Evolutionary conservation across 2,329 filamentous ascomycete genomes (phyloP).

Genomic region (Purpureocillium takamizusanense): DNA sequence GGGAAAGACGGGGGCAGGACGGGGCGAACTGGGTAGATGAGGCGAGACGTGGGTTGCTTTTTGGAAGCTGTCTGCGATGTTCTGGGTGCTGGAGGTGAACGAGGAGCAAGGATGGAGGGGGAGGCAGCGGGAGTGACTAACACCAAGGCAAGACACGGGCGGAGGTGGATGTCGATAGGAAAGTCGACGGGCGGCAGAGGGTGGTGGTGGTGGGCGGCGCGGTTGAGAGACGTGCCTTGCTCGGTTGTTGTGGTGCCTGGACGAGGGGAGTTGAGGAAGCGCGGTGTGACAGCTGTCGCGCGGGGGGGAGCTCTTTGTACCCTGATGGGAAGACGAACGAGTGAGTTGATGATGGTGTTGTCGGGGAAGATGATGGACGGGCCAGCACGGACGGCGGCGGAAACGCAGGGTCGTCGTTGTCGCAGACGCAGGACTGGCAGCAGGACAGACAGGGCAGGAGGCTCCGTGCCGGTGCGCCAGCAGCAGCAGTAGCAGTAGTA

Average conservation of each 20-base stretch:
- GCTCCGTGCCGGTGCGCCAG: too few relatives aligned
- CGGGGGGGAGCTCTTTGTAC: not conserved
- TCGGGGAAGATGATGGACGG: not conserved
- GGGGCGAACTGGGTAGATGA: conserved; percentile 1
- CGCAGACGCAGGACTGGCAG: too few relatives aligned
- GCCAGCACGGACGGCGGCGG: too few relatives aligned
- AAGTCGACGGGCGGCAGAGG: not conserved
- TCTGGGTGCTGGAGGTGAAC: not conserved
- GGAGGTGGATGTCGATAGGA: not conserved
- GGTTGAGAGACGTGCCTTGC: too few relatives aligned
- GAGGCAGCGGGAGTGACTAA: conserved; percentile 5
- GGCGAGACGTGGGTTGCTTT: not conserved
- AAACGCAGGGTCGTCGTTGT: too few relatives aligned
- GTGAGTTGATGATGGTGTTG: too few relatives aligned
- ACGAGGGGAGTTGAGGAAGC: too few relatives aligned
- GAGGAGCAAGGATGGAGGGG: not conserved
- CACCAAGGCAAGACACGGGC: not conserved
- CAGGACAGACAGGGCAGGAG: too few relatives aligned
- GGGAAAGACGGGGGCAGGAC: not conserved
- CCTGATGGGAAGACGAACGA: conserved; percentile 1
- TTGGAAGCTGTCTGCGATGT: conserved; percentile 4
- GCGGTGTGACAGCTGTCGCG: too few relatives aligned
- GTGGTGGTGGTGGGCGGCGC: too few relatives aligned
- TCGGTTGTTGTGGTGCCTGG: too few relatives aligned
- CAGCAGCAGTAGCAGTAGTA: too few relatives aligned